phyloP scores from a whole-genome alignment of 176 grass and related monocot species.

The Carex pumila region DNA sequence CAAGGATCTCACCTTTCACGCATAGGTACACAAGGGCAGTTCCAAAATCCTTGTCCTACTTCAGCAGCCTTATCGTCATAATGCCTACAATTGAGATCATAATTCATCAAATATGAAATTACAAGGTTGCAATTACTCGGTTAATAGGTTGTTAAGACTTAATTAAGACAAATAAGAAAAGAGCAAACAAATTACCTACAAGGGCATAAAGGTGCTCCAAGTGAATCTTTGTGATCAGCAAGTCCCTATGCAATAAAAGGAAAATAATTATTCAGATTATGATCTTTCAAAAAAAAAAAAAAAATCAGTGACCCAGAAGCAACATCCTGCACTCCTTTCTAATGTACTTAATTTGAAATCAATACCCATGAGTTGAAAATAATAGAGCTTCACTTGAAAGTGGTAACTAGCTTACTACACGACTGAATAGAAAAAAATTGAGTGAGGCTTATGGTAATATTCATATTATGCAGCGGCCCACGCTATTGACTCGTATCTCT shows the following conservation, averaged over 20 bases:
- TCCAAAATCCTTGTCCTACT: conserved; percentile 94
- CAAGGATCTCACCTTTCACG: conserved; percentile 51
- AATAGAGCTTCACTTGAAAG: background rate
- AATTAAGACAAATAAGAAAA: background rate
- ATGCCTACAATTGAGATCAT: conserved; percentile 45
- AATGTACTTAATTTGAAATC: background rate
- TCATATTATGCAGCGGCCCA: too few species aligned
- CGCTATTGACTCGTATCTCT: too few species aligned
- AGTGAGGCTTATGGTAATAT: too few species aligned
- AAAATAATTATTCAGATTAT: background rate
- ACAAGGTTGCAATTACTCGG: background rate
- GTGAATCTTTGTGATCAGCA: conserved; percentile 82
- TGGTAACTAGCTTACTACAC: background rate
- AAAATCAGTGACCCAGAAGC: background rate
- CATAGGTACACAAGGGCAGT: conserved; percentile 97
- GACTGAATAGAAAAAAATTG: background rate
- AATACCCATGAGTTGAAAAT: background rate
- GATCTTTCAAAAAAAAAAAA: background rate
- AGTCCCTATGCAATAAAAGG: conserved; percentile 48
- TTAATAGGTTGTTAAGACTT: background rate
- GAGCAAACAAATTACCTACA: conserved; percentile 56
- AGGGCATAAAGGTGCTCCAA: conserved; percentile 89
- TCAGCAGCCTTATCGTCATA: conserved; percentile 97
- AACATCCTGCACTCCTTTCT: background rate
- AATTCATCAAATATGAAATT: background rate